phyloP scores from a whole-genome alignment of 805 yeast genomes.

The Ogataea methylovora region DNA sequence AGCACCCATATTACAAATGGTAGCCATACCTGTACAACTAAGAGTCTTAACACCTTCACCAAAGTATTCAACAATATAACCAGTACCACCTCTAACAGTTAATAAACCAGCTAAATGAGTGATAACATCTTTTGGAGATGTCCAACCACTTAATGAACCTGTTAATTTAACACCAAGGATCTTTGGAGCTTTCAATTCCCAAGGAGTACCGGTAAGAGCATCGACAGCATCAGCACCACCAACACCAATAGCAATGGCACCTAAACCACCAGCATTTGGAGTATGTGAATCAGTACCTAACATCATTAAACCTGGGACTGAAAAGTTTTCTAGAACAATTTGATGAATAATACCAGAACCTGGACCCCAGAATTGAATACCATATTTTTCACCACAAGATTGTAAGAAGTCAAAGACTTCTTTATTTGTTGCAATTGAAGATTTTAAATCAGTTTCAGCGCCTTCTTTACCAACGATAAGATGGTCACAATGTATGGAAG shows the following conservation, averaged over 20 bases:
- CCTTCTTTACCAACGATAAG: constrained; percentile 94
- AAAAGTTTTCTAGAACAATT: constrained; percentile 91
- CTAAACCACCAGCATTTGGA: constrained; percentile 97
- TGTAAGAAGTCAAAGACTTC: constrained; percentile 92
- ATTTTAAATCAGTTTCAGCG: constrained; percentile 74
- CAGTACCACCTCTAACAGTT: constrained; percentile 98
- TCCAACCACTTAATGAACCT: constrained; percentile 90
- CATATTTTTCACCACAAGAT: constrained; percentile 87
- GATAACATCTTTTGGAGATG: constrained; percentile 95
- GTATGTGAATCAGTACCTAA: constrained; percentile 97
- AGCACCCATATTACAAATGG: constrained; percentile 99
- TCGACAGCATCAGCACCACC: constrained; percentile 99
- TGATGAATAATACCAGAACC: constrained; percentile 98
- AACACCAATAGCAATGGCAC: constrained; percentile 96
- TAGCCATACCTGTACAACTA: constrained; percentile 98
- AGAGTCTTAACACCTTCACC: constrained; percentile 92
- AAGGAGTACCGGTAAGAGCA: constrained; percentile 86
- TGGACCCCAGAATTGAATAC: constrained; percentile 98
- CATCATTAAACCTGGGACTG: constrained; percentile 95
- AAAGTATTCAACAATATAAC: constrained; percentile 90
- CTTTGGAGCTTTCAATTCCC: constrained; percentile 98
- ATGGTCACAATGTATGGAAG: constrained; percentile 97
- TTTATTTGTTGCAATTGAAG: constrained; percentile 83
- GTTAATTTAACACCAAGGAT: constrained; percentile 91
- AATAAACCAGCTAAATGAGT: constrained; percentile 88